These are phyloP conservation scores for Papiliotrema nemorosa DNA, from an alignment of 1,284 basidiomycete genomes.

Conservation along the genomic window DNA sequence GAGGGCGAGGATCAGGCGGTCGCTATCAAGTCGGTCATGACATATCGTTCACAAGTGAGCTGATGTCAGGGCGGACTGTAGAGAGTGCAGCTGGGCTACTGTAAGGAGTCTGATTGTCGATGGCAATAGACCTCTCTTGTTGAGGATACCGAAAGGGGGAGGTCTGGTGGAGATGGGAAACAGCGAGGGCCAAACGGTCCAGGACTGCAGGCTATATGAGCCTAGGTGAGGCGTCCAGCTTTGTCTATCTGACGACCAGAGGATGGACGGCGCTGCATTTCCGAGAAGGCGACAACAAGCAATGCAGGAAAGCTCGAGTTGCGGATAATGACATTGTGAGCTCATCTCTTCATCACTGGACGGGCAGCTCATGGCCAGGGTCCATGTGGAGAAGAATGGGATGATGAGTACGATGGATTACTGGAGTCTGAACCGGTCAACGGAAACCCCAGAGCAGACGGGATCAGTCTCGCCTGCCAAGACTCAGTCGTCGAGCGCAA, in stretches of 20 bases:
- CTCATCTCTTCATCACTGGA: background rate
- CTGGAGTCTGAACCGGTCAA: constrained; percentile 34
- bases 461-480: constrained; percentile 50
- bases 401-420: constrained; percentile 48
- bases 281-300: constrained; percentile 47
- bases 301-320: constrained; percentile 38
- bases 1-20: constrained; percentile 37
- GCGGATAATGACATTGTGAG: constrained; percentile 47
- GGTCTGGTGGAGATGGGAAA: constrained; percentile 49
- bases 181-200: constrained; percentile 41
- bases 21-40: constrained; percentile 32
- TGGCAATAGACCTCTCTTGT: constrained; percentile 46
- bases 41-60: background rate
- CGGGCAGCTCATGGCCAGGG: constrained; percentile 28
- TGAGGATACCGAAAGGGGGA: constrained; percentile 43
- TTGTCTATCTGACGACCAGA: background rate
- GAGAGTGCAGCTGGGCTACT: constrained; percentile 31
- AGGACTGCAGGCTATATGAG: constrained; percentile 46
- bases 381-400: constrained; percentile 51
- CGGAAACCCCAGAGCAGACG: constrained; percentile 49
- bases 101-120: constrained; percentile 45
- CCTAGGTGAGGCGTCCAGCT: constrained; percentile 30
- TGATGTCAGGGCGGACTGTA: constrained; percentile 45
- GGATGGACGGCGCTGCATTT: constrained; percentile 51
- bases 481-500: constrained; percentile 48